Base-by-base conservation (phyloP, 75 land plant species). In the Larix kaempferi region DNA sequence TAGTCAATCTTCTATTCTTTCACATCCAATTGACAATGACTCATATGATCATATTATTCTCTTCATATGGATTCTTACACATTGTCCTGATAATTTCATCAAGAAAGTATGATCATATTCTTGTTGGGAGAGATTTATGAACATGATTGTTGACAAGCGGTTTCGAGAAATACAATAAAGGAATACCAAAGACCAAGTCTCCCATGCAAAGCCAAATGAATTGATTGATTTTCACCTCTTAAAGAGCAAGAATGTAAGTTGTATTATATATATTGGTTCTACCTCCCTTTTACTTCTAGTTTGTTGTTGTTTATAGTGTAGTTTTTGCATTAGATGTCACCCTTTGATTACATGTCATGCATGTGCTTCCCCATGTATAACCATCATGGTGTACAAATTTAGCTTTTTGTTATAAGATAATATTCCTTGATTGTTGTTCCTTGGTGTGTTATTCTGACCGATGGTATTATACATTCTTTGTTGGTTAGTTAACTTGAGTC, bases 161-260 rank as follows among this genome's bases (percentile, higher is more conserved):
- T 72, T 84, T 41, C 80, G 90, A 6, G 93, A 95, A 78, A 85
- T 84, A n/a, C 93, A 95, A 77, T 95, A 95, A 77, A 79, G 85
- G 23, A 93, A 84, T 64, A 93, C 93, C 3, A 93, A 88, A 84
- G 98, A 92, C 74, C 93, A 85, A 79, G 77, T 88, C 57, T 87
- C 93, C n/a, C 83, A 92, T 84, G 91, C 98, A 58, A 95, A 95
- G 80, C 95, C 95, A 15, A 95, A 95, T 86, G 95, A 95, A 57
- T 88, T 95, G 17, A 95, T 95, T 82, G 98, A 95, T 71, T 95
- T 95, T 82, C 91, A 91, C 76, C 98, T 93, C 76, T 79, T 95
- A 80, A 95, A 95, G 86, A 95, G 90, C 78, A 83, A 95, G 77
- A 95, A 93, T 93, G 96, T 92, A 60, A 76, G 55, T 33, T 26